Percentiles rank a stretch among this genome's conserved stretches.
phyloP scores from a whole-genome alignment of 495 filamentous ascomycete species.

The Chaetomidium leptoderma region DNA sequence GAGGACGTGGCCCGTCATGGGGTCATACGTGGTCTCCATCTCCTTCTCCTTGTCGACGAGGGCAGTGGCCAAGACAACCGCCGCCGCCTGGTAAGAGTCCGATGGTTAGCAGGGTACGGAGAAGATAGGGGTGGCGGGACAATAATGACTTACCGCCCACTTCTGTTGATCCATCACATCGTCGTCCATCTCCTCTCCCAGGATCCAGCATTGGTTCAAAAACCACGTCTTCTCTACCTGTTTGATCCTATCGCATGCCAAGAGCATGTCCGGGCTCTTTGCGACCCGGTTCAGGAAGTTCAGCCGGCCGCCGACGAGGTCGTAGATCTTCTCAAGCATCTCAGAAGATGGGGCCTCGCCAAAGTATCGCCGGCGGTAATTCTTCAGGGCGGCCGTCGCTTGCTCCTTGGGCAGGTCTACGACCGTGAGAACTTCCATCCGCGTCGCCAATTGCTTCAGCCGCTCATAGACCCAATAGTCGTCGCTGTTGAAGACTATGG shows the following conservation, averaged over 20 bases:
- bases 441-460: conserved; percentile 80
- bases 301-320: conserved; percentile 78
- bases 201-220: conserved; percentile 89
- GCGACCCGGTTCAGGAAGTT: conserved; percentile 84
- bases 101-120: neutral
- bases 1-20: conserved; percentile 65
- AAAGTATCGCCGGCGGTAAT: conserved; percentile 69
- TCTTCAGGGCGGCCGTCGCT: conserved; percentile 68
- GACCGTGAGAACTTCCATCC: conserved; percentile 86
- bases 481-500: conserved; percentile 87
- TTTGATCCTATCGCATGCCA: conserved; percentile 74
- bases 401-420: conserved; percentile 71
- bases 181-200: conserved; percentile 92
- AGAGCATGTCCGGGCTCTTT: conserved; percentile 69
- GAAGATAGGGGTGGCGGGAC: neutral
- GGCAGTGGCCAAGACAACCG: conserved; percentile 88
- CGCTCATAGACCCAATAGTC: conserved; percentile 98
- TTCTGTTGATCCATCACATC: conserved; percentile 99
- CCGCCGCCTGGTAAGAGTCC: conserved; percentile 58
- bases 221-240: conserved; percentile 88
- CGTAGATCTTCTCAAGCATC: conserved; percentile 70
- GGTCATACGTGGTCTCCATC: conserved; percentile 59
- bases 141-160: conserved; percentile 63
- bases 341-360: conserved; percentile 51
- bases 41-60: conserved; percentile 76